Evolutionary conservation across 805 yeast species (phyloP).

Genomic region (Cyberlindnera euphorbiae): DNA sequence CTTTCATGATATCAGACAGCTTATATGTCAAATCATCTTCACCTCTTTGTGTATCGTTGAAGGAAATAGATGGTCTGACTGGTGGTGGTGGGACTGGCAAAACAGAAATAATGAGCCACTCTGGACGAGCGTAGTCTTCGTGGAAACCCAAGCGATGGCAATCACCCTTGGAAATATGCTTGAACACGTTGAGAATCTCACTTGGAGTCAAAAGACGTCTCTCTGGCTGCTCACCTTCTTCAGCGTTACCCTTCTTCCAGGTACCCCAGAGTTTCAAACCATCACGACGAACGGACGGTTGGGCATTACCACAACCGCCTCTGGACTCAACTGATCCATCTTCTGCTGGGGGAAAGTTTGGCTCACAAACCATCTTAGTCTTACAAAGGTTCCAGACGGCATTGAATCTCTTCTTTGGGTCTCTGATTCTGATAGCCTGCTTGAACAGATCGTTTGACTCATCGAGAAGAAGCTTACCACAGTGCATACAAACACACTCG

Average conservation of each 20-base stretch:
- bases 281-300: constrained; percentile 93
- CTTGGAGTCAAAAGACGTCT: constrained; percentile 82
- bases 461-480: constrained; percentile 90
- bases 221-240: constrained; percentile 88
- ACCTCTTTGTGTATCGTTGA: constrained; percentile 96
- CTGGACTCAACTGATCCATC: constrained; percentile 56
- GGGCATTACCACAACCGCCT: constrained; percentile 98
- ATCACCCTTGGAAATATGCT: constrained; percentile 84
- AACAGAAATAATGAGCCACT: constrained; percentile 97
- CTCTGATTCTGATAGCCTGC: constrained; percentile 82
- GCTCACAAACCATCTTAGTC: constrained; percentile 92
- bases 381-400: constrained; percentile 95
- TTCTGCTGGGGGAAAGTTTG: constrained; percentile 66
- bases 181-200: constrained; percentile 87
- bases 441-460: constrained; percentile 69
- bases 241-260: constrained; percentile 87
- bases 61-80: constrained; percentile 97
- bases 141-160: constrained; percentile 80
- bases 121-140: constrained; percentile 97
- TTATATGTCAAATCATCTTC: constrained; percentile 98
- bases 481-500: constrained; percentile 97
- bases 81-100: constrained; percentile 99
- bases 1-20: constrained; percentile 93
- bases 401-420: constrained; percentile 92
- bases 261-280: constrained; percentile 96